Base-by-base conservation (phyloP, 2,329 filamentous ascomycete genomes). In the Aspergillus sclerotialis region DNA sequence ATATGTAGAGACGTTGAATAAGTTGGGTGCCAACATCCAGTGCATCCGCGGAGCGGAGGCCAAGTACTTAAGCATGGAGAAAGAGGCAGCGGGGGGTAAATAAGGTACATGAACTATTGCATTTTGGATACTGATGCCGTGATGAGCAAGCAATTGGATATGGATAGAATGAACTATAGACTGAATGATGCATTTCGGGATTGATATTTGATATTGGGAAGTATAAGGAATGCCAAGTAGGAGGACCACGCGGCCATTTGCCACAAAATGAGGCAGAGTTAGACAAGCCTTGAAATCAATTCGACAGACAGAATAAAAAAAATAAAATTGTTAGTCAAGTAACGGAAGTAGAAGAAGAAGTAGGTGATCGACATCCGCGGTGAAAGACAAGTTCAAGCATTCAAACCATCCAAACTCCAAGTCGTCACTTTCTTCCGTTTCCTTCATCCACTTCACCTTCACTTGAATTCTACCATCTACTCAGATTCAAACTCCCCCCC, bases 1-100 rank as follows among this genome's bases (percentile, higher is more conserved):
- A 63, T 95, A 89, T 72, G 77, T 90, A 63, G 87, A 96, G 75
- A 95, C 93, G 45, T 86, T 92, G 68, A 96, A 98, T 70, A 98
- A 98, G 73, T 70, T 94, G 30, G 80, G 84, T 16, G 85, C 87
- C 28, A 94, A 94, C 60, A 87, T 93, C 70, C 76, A 83, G 48
- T 92, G 86, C 63, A 89, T 96, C 59, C 82, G 80, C 39, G 77
- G 80, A 33, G 90, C 89, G 2, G 90, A 95, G 67, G 73, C 82
- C 58, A 70, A 74, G 58, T 78, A 81, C 59, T 55, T 71, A 42
- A 69, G 56, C 32, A 39, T 63, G 48, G 58, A 67, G 45, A 47
- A 49, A 37, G 49, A 57, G 30, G 29, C n/a, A 31, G 34, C 10
- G n/a, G n/a, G n/a, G n/a, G n/a, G n/a, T n/a, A n/a, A n/a, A n/a